Evolutionary conservation across 306 rosid species (phyloP).

Genomic region (Coriaria nepalensis): DNA sequence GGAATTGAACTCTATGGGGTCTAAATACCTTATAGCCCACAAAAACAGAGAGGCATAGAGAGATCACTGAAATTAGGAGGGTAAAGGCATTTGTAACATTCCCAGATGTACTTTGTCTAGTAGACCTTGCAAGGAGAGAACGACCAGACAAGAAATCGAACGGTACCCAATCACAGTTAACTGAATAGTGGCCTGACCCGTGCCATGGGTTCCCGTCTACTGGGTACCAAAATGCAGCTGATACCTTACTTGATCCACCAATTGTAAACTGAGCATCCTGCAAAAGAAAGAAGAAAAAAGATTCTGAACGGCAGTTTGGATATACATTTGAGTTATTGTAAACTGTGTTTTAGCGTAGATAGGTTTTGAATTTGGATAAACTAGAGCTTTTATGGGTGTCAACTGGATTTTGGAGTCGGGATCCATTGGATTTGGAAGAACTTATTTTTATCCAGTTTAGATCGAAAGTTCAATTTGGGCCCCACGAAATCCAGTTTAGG

Average conservation of each 20-base stretch:
- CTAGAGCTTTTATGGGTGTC: too few relatives aligned
- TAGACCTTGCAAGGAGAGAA: too few relatives aligned
- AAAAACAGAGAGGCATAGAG: constrained; percentile 69
- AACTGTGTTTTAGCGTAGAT: too few relatives aligned
- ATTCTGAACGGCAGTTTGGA: too few relatives aligned
- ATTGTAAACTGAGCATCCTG: constrained; percentile 88
- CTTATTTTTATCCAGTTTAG: too few relatives aligned
- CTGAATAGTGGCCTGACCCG: constrained; percentile 80
- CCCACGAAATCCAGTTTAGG: too few relatives aligned
- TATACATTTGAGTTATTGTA: too few relatives aligned
- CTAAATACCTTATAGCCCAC: constrained; percentile 47
- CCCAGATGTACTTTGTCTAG: constrained; percentile 27
- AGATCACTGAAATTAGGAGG: constrained; percentile 63
- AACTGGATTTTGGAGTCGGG: too few relatives aligned
- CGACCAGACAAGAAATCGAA: constrained; percentile 44
- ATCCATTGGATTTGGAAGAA: too few relatives aligned
- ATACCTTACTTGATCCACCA: constrained; percentile 68
- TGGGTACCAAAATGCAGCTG: constrained; percentile 94
- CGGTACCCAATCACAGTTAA: constrained; percentile 81
- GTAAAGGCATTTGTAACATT: constrained; percentile 59
- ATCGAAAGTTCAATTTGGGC: too few relatives aligned
- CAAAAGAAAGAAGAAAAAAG: constrained; percentile 32
- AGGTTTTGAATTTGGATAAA: too few relatives aligned
- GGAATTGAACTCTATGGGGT: constrained; percentile 31
- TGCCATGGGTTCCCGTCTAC: constrained; percentile 70